Evolutionary conservation across 768 basidiomycete species (phyloP).

Genomic region (Suillus lakei): DNA sequence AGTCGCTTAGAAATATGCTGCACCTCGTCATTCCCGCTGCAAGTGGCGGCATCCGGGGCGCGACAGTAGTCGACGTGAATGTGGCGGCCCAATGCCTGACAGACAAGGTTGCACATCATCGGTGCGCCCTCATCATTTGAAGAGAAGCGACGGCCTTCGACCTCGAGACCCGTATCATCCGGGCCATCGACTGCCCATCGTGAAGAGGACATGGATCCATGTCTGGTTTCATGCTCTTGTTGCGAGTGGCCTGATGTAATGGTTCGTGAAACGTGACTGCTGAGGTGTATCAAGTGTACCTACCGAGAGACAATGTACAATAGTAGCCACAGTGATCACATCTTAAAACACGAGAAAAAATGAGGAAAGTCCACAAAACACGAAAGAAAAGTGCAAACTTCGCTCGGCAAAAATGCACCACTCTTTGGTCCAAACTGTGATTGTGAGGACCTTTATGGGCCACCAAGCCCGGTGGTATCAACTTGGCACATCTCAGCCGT

Average conservation of each 20-base stretch:
- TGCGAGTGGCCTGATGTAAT: slow-evolving; percentile 54
- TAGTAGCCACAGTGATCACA: slow-evolving; percentile 63
- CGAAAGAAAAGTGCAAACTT: slow-evolving; percentile 34
- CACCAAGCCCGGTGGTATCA: slow-evolving; percentile 46
- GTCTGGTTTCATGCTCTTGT: slow-evolving; percentile 63
- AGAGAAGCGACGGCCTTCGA: slow-evolving; percentile 60
- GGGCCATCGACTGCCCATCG: slow-evolving; percentile 61
- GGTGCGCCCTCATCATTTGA: slow-evolving; percentile 61
- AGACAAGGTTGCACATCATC: slow-evolving; percentile 65
- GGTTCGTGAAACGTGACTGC: background rate
- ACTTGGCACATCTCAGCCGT: slow-evolving; percentile 52
- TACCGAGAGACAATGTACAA: slow-evolving; percentile 61
- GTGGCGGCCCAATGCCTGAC: slow-evolving; percentile 59
- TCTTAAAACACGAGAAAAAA: slow-evolving; percentile 28
- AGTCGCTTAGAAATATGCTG: slow-evolving; percentile 51
- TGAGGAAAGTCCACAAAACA: background rate
- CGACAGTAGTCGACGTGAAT: slow-evolving; percentile 62
- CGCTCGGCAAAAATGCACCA: slow-evolving; percentile 60
- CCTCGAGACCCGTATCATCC: slow-evolving; percentile 52
- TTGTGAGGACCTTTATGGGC: slow-evolving; percentile 53
- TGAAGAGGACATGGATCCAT: slow-evolving; percentile 66
- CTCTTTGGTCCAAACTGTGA: slow-evolving; percentile 48
- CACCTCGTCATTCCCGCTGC: slow-evolving; percentile 44
- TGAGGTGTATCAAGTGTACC: background rate
- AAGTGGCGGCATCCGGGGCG: slow-evolving; percentile 38